Evolutionary conservation across 768 basidiomycete species (phyloP).

Genomic region (Trichaptum fuscoviolaceum): DNA sequence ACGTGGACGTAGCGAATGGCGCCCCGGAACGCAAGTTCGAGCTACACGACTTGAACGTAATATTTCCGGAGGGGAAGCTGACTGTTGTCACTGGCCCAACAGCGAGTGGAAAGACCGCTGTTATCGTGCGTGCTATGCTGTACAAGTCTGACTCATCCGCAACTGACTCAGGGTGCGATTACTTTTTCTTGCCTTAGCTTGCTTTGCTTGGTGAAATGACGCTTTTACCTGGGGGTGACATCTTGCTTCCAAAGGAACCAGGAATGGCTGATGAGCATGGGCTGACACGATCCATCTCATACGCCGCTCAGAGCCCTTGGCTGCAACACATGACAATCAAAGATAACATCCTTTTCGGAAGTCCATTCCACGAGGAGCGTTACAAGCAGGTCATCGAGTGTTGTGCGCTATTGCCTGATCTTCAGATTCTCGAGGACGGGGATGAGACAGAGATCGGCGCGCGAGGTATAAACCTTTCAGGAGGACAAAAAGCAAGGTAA

Average conservation of each 20-base stretch:
- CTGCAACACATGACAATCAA: constrained; percentile 26
- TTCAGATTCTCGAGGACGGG: constrained; percentile 38
- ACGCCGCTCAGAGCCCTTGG: constrained; percentile 31
- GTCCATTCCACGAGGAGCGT: constrained; percentile 31
- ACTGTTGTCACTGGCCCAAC: constrained; percentile 34
- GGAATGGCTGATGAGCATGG: constrained; percentile 10
- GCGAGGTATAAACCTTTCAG: constrained; percentile 61
- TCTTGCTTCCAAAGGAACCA: constrained; percentile 30
- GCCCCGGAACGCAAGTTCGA: constrained; percentile 22
- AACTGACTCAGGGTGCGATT: constrained; percentile 2
- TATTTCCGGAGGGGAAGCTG: constrained; percentile 34
- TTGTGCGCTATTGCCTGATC: constrained; percentile 38
- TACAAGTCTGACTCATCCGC: not conserved
- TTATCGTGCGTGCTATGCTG: constrained; percentile 18
- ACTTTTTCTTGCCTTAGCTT: constrained; percentile 7
- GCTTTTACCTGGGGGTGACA: constrained; percentile 15
- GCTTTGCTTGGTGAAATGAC: constrained; percentile 23
- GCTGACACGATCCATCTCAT: constrained; percentile 9
- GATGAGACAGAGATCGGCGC: constrained; percentile 67
- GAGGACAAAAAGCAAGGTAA: constrained; percentile 23
- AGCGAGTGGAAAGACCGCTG: constrained; percentile 34
- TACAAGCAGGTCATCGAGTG: constrained; percentile 32
- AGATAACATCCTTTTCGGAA: constrained; percentile 43
- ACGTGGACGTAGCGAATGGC: constrained; percentile 12
- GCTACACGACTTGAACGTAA: constrained; percentile 30